Percentiles rank a stretch among this genome's conserved stretches.
phyloP scores from a whole-genome alignment of 768 basidiomycete genomes.

The Lentinula raphanica region DNA sequence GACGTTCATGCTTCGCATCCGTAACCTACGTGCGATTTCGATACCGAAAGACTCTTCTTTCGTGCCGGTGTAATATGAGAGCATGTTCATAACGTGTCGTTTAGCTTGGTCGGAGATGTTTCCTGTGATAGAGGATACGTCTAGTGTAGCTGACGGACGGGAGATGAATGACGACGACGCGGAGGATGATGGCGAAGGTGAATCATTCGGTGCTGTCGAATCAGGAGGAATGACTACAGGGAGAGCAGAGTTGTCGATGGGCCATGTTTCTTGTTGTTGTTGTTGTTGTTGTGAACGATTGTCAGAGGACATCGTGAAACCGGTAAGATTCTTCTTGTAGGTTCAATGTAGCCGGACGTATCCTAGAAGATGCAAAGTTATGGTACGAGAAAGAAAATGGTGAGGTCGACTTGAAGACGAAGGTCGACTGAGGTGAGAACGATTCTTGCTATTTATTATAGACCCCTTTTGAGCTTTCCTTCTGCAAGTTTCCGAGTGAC shows the following conservation, averaged over 20 bases:
- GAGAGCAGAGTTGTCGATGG: neutral
- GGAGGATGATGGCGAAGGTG: neutral
- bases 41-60: slow-evolving; percentile 6
- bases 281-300: neutral
- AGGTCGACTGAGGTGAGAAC: too few relatives aligned
- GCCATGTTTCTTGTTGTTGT: neutral
- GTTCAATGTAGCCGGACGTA: neutral
- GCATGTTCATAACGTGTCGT: neutral
- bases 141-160: neutral
- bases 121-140: slow-evolving; percentile 2
- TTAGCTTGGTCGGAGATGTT: slow-evolving; percentile 6
- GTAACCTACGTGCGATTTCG: slow-evolving; percentile 1
- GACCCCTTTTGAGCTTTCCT: neutral
- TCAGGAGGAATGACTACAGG: slow-evolving; percentile 1
- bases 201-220: neutral
- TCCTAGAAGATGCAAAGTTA: neutral
- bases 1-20: slow-evolving; percentile 6
- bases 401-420: neutral
- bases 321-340: neutral
- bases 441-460: neutral
- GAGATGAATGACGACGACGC: neutral
- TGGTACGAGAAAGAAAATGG: neutral
- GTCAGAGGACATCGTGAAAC: neutral
- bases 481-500: neutral
- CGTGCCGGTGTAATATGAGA: neutral